A percentile compares a stretch with the other conserved stretches of the same genome.
Conservation (phyloP, 148 eudicot genomes). For the Rhododendron griersonianum region DNA sequence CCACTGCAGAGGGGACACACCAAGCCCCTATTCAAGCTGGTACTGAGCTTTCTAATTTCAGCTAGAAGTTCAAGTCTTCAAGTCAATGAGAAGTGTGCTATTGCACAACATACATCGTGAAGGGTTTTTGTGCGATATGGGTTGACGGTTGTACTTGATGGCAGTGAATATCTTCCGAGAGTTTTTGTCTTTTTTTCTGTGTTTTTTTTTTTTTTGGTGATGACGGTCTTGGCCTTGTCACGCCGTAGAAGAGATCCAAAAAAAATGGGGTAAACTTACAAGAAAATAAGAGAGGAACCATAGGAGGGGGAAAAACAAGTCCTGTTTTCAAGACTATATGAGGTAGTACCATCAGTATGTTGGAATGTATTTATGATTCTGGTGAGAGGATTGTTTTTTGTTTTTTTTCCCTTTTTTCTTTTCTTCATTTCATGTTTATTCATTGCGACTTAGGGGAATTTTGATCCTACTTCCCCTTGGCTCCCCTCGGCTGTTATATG, state of each 20-base stretch:
- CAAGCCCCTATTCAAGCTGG: slow-evolving; percentile 9
- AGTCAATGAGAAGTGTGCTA: slow-evolving; percentile 11
- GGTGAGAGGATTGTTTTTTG: not conserved
- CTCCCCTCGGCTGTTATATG: not conserved
- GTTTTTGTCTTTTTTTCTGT: not conserved
- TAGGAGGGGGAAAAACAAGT: not conserved
- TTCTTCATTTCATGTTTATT: not conserved
- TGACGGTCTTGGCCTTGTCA: slow-evolving; percentile 2
- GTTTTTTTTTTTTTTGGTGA: not conserved
- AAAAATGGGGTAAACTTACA: not conserved
- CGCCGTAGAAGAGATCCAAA: not conserved
- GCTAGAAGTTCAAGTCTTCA: slow-evolving; percentile 4
- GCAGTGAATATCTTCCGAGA: not conserved
- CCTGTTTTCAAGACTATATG: not conserved
- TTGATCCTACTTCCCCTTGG: slow-evolving; percentile 12
- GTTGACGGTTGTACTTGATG: not conserved
- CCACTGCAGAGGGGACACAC: slow-evolving; percentile 10
- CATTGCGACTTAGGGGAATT: slow-evolving; percentile 12
- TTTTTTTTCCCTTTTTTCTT: not conserved
- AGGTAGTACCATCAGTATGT: slow-evolving; percentile 9
- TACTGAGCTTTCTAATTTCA: slow-evolving; percentile 6
- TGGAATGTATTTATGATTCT: slow-evolving; percentile 12
- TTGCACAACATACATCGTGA: not conserved
- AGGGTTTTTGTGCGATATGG: not conserved
- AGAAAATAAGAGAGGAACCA: slow-evolving; percentile 3